Percentiles rank a stretch among this genome's conserved stretches.
These are phyloP conservation scores for Phytophthora gonapodyides DNA, from an alignment of 352 stramenopile species.

Conservation along the genomic window DNA sequence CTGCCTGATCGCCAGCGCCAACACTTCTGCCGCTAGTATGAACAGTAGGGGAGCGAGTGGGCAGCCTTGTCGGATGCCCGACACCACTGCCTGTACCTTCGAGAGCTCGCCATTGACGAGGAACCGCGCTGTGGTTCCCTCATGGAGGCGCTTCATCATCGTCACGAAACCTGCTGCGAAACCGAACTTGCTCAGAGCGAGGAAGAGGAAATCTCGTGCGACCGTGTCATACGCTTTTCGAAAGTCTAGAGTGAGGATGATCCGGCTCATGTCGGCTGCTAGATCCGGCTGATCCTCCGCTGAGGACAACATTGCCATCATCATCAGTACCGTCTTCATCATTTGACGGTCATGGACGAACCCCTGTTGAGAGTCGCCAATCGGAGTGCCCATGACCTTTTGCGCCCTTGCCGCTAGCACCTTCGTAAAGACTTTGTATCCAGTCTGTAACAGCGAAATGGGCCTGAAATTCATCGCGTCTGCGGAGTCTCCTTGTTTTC, in stretches of 20 bases:
- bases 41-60: too few species aligned
- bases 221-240: too few species aligned
- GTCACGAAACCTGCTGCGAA: too few species aligned
- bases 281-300: background rate
- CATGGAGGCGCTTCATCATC: too few species aligned
- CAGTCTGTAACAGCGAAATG: background rate
- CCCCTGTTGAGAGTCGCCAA: constrained; percentile 3
- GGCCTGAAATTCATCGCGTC: constrained; percentile 12
- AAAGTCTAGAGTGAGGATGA: background rate
- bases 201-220: too few species aligned
- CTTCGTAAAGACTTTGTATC: constrained; percentile 1
- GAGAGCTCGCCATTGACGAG: too few species aligned
- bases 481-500: background rate
- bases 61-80: too few species aligned
- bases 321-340: constrained; percentile 1
- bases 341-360: constrained; percentile 3
- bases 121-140: too few species aligned
- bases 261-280: background rate
- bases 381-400: background rate
- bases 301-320: background rate
- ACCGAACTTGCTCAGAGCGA: too few species aligned
- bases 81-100: too few species aligned
- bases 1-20: too few species aligned
- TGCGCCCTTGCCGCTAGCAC: background rate
- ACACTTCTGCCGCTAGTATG: too few species aligned